phyloP scores from a whole-genome alignment of 129 eudicot species.

The Tagetes patula region DNA sequence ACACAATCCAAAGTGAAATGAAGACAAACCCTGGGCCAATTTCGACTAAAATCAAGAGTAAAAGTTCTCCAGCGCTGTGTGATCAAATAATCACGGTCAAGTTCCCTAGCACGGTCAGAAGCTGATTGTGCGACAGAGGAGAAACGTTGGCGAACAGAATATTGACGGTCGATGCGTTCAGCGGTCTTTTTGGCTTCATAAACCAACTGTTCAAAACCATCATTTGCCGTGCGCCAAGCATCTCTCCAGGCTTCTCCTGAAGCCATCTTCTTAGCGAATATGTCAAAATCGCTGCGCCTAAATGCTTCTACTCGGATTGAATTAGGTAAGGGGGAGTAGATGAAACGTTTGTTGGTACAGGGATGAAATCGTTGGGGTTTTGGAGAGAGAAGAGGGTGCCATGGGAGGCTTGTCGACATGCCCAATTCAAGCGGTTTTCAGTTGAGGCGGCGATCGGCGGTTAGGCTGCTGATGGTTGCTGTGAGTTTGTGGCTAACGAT shows the following conservation, averaged over 20 bases:
- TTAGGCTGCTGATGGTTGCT: conserved; percentile 13
- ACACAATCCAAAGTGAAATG: not conserved
- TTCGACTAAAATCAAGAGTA: conserved; percentile 61
- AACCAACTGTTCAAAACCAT: conserved; percentile 70
- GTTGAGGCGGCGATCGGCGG: conserved; percentile 12
- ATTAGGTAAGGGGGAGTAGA: conserved; percentile 27
- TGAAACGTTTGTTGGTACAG: conserved; percentile 13
- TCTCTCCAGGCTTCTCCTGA: conserved; percentile 81
- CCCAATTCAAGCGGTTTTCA: not conserved
- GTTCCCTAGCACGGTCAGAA: conserved; percentile 64
- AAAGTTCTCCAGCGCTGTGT: conserved; percentile 68
- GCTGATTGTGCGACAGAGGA: conserved; percentile 58
- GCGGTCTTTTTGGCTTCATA: conserved; percentile 78
- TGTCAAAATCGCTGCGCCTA: conserved; percentile 76
- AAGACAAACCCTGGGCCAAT: conserved; percentile 82
- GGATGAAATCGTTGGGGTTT: conserved; percentile 38
- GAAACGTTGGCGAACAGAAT: conserved; percentile 48
- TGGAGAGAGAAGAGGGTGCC: conserved; percentile 49
- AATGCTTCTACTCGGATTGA: conserved; percentile 43
- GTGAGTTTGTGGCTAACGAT: conserved; percentile 38
- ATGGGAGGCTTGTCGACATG: conserved; percentile 71
- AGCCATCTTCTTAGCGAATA: conserved; percentile 50
- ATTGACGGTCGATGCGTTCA: conserved; percentile 79
- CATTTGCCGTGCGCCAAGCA: conserved; percentile 75
- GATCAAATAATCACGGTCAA: conserved; percentile 70